Conservation (phyloP, 352 stramenopile genomes). For the Pythium vanterpoolii region DNA sequence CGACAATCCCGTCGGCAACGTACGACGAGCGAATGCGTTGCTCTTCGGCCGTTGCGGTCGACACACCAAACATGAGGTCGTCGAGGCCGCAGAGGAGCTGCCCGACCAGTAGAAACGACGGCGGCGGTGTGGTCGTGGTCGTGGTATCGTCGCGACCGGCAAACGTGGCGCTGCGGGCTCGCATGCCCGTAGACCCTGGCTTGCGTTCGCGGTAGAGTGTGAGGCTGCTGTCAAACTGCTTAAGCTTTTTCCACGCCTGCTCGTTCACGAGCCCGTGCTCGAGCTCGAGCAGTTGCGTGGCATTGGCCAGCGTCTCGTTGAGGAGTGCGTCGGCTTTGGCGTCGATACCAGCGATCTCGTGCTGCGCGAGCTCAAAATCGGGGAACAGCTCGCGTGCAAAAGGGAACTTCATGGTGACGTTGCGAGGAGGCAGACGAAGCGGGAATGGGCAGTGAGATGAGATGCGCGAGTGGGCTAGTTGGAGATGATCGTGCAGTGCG, state of each 20-base stretch:
- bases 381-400: constrained; percentile 45
- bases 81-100: constrained; percentile 52
- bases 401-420: constrained; percentile 46
- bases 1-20: constrained; percentile 44
- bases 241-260: constrained; percentile 17
- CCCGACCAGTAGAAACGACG: constrained; percentile 52
- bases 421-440: no score
- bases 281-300: constrained; percentile 9
- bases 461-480: constrained; percentile 1
- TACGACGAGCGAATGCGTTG: constrained; percentile 54
- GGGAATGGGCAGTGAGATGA: not conserved
- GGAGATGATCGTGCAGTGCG: no score
- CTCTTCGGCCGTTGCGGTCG: constrained; percentile 34
- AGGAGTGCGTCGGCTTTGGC: constrained; percentile 17
- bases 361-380: constrained; percentile 33
- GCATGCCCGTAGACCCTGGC: not conserved
- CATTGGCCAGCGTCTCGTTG: constrained; percentile 1
- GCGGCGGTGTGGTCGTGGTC: constrained; percentile 4
- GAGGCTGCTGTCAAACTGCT: constrained; percentile 13
- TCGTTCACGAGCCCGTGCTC: constrained; percentile 14
- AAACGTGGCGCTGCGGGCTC: not conserved
- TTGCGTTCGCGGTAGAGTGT: constrained; percentile 14
- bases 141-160: not conserved
- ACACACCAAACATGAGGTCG: constrained; percentile 60
- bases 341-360: constrained; percentile 8